These are phyloP conservation scores for Botrytis porri DNA, from an alignment of 2,329 filamentous ascomycete genomes.

Conservation along the genomic window DNA sequence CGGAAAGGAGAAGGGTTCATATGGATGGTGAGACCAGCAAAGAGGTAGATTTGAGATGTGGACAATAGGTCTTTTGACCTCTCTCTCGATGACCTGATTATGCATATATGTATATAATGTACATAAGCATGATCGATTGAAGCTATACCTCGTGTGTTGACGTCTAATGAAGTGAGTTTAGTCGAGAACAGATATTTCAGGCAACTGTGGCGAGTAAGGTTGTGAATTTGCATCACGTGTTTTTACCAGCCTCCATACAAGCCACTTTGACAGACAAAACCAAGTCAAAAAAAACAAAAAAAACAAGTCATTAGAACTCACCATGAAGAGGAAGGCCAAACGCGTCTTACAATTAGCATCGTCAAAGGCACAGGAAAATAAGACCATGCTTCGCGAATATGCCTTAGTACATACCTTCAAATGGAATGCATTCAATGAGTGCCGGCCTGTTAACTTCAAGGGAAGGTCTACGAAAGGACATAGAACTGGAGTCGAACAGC, in stretches of 20 bases:
- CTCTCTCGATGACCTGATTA: neutral
- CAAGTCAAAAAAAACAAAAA: neutral
- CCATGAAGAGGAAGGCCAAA: neutral
- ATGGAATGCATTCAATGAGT: neutral
- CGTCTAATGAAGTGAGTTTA: no score
- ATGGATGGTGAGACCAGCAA: slow-evolving; percentile 16
- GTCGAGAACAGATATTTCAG: neutral
- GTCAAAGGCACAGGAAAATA: neutral
- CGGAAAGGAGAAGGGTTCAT: neutral
- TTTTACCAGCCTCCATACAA: neutral
- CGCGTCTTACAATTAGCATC: neutral
- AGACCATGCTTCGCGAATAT: neutral
- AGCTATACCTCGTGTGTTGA: neutral
- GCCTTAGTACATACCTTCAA: neutral
- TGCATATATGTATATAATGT: neutral
- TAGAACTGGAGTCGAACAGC: neutral
- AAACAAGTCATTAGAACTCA: neutral
- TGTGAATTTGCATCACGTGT: neutral
- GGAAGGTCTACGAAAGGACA: neutral
- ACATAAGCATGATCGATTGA: neutral
- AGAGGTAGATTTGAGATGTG: neutral
- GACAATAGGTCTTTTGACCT: neutral
- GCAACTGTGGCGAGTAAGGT: neutral
- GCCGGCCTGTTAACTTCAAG: neutral
- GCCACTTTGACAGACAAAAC: neutral